A percentile compares a stretch with the other conserved stretches of the same genome.
These are phyloP conservation scores for Barnettozyma botsteinii DNA, from an alignment of 805 yeast genomes.

Conservation along the genomic window DNA sequence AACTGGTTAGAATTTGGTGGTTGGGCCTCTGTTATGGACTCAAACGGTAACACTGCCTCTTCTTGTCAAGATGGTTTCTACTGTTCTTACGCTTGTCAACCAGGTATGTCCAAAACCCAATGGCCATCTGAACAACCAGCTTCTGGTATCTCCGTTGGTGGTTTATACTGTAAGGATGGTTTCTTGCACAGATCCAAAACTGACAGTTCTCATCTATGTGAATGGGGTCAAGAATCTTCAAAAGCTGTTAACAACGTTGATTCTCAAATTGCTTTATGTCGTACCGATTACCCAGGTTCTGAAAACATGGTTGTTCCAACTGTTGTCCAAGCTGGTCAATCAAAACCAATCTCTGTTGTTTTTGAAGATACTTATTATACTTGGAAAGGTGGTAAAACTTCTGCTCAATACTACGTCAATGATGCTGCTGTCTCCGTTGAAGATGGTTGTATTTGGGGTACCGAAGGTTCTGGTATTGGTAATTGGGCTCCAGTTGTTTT, in stretches of 20 bases:
- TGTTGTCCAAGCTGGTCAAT: constrained; percentile 59
- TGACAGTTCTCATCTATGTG: constrained; percentile 65
- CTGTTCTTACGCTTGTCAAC: constrained; percentile 97
- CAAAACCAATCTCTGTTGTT: constrained; percentile 71
- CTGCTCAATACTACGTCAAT: constrained; percentile 96
- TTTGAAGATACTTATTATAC: constrained; percentile 68
- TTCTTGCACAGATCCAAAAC: constrained; percentile 77
- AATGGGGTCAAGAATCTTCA: constrained; percentile 76
- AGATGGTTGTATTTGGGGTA: constrained; percentile 96
- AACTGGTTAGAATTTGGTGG: constrained; percentile 77
- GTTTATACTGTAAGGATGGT: constrained; percentile 80
- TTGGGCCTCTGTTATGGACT: constrained; percentile 59
- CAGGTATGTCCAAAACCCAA: constrained; percentile 99
- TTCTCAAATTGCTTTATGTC: constrained; percentile 80
- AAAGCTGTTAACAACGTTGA: constrained; percentile 57
- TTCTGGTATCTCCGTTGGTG: constrained; percentile 90
- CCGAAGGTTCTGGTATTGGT: constrained; percentile 72
- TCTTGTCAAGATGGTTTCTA: constrained; percentile 82
- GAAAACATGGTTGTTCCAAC: constrained; percentile 98
- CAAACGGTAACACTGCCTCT: constrained; percentile 54
- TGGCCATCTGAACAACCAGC: constrained; percentile 90
- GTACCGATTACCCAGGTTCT: constrained; percentile 99
- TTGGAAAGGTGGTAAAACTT: constrained; percentile 79
- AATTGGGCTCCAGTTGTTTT: constrained; percentile 97
- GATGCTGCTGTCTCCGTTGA: constrained; percentile 86